Evolutionary conservation across 2,329 filamentous ascomycete genomes (phyloP).

Genomic region (Zopfia rhizophila): DNA sequence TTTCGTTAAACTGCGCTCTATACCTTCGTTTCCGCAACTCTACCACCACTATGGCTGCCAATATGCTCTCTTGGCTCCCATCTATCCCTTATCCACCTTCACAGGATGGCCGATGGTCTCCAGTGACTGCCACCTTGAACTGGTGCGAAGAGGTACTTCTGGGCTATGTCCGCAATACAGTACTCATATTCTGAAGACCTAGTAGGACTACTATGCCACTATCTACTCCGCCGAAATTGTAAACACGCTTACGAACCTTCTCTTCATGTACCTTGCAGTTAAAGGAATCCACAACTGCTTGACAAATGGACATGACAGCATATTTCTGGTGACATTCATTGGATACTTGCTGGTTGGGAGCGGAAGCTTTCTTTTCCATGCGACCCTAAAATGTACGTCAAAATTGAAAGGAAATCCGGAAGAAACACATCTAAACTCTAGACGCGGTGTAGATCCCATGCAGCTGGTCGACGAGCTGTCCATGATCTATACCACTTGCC

Average conservation of each 20-base stretch:
- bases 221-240: constrained; percentile 80
- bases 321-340: constrained; percentile 75
- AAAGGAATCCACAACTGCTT: constrained; percentile 80
- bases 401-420: background rate
- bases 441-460: constrained; percentile 75
- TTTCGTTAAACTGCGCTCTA: background rate
- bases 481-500: constrained; percentile 77
- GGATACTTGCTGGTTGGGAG: constrained; percentile 71
- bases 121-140: constrained; percentile 77
- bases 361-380: constrained; percentile 72
- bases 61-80: constrained; percentile 53
- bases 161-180: background rate
- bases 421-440: constrained; percentile 1
- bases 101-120: constrained; percentile 71
- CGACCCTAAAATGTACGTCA: constrained; percentile 68
- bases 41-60: constrained; percentile 31
- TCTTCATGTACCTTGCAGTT: constrained; percentile 82
- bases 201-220: constrained; percentile 78
- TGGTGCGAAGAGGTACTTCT: constrained; percentile 78
- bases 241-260: constrained; percentile 81
- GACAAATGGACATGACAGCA: constrained; percentile 75
- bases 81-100: constrained; percentile 62
- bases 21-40: background rate
- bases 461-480: constrained; percentile 76
- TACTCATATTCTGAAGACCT: constrained; percentile 2